These are phyloP conservation scores for Lepidium didymum DNA, from an alignment of 345 rosid species.

Conservation along the genomic window DNA sequence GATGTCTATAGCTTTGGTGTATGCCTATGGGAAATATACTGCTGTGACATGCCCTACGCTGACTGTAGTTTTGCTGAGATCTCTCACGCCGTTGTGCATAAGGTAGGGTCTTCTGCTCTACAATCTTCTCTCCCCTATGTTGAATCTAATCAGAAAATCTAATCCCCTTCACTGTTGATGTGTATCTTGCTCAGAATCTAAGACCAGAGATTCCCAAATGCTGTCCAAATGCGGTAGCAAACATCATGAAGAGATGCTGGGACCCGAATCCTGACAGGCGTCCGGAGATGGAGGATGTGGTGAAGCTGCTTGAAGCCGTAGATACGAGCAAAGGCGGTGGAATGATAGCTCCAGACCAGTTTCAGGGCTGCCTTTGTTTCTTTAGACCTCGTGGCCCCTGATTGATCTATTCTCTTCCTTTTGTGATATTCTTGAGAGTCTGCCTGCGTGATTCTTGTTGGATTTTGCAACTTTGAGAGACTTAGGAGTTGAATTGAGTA, in stretches of 20 bases:
- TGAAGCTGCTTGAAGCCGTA: conserved; percentile 54
- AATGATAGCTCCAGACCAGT: conserved; percentile 78
- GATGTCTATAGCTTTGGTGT: conserved; percentile 86
- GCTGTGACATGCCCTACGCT: conserved; percentile 82
- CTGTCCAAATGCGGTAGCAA: conserved; percentile 58
- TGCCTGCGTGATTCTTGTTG: conserved; percentile 7
- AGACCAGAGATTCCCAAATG: conserved; percentile 75
- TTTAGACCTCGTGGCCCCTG: conserved; percentile 59
- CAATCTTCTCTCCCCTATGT: not conserved
- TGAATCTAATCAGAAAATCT: not conserved
- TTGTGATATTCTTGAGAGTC: not conserved
- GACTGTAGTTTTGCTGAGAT: conserved; percentile 68
- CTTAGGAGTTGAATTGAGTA: conserved; percentile 13
- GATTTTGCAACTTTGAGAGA: conserved; percentile 22
- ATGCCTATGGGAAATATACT: conserved; percentile 84
- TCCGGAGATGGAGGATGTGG: conserved; percentile 82
- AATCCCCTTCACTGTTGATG: not conserved
- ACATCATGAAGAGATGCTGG: conserved; percentile 78
- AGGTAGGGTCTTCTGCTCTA: conserved; percentile 19
- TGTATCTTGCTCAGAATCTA: conserved; percentile 42
- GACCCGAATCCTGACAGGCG: conserved; percentile 61
- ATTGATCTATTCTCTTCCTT: not conserved
- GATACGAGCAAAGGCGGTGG: conserved; percentile 90
- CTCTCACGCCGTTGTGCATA: conserved; percentile 66
- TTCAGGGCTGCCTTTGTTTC: conserved; percentile 60